These are phyloP conservation scores for Apodospora peruviana DNA, from an alignment of 495 filamentous ascomycete genomes.

Conservation along the genomic window DNA sequence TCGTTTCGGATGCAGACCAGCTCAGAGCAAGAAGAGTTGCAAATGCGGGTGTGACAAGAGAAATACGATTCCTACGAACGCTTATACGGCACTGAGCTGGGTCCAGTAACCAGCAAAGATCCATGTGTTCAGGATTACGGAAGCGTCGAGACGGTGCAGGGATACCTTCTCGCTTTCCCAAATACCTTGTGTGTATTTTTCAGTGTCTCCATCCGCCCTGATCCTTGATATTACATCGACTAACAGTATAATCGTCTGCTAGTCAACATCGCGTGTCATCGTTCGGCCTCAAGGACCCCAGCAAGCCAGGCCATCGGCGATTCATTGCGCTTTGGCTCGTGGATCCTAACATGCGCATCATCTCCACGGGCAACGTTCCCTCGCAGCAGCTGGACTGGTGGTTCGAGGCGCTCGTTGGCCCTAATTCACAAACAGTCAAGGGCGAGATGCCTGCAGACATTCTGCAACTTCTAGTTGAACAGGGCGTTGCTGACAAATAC, in stretches of 20 bases:
- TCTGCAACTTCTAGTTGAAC: conserved; percentile 32
- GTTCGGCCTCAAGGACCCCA: conserved; percentile 42
- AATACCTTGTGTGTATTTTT: conserved; percentile 23
- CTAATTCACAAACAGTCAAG: background rate
- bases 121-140: conserved; percentile 25
- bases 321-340: conserved; percentile 55
- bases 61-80: conserved; percentile 17
- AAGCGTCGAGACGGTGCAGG: conserved; percentile 24
- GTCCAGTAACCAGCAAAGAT: background rate
- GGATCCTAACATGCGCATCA: conserved; percentile 46
- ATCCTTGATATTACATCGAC: background rate
- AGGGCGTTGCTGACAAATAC: conserved; percentile 8
- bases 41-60: conserved; percentile 3
- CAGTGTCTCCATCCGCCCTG: background rate
- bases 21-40: conserved; percentile 6
- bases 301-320: conserved; percentile 49
- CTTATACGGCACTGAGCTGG: conserved; percentile 16
- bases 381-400: conserved; percentile 45
- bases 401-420: conserved; percentile 23
- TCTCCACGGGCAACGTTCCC: conserved; percentile 53
- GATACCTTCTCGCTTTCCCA: conserved; percentile 33
- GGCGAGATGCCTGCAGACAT: conserved; percentile 21
- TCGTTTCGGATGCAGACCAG: conserved; percentile 49
- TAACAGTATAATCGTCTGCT: background rate
- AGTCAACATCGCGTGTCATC: conserved; percentile 46